phyloP scores from a whole-genome alignment of 2,329 filamentous ascomycete genomes.

The Phaeomoniella chlamydospora region DNA sequence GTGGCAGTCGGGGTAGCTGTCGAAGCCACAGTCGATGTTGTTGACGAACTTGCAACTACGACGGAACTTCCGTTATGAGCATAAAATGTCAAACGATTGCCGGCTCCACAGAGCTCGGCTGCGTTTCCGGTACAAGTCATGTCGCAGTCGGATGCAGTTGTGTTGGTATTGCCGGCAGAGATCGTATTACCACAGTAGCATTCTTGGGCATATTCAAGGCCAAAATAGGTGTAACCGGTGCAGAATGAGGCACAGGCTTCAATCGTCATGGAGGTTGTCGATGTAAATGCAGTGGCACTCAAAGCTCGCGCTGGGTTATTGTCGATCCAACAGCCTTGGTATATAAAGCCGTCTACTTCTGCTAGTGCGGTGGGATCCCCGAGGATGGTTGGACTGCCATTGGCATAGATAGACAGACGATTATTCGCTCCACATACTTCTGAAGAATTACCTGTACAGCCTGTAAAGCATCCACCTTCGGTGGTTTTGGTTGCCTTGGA shows the following conservation, averaged over 20 bases:
- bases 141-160: constrained; percentile 6
- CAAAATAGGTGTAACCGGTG: constrained; percentile 17
- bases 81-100: constrained; percentile 12
- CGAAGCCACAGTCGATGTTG: neutral
- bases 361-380: neutral
- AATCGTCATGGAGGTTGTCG: constrained; percentile 12
- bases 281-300: constrained; percentile 1
- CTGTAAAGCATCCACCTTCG: constrained; percentile 4
- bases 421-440: constrained; percentile 7
- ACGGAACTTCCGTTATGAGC: neutral
- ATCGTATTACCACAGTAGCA: constrained; percentile 19
- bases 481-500: constrained; percentile 7
- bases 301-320: constrained; percentile 3
- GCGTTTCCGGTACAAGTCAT: constrained; percentile 12
- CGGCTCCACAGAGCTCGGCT: constrained; percentile 14
- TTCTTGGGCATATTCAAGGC: constrained; percentile 23
- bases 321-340: constrained; percentile 1
- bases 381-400: neutral
- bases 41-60: neutral
- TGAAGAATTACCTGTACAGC: constrained; percentile 3
- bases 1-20: neutral
- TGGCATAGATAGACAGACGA: constrained; percentile 4
- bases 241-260: constrained; percentile 15
- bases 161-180: constrained; percentile 5
- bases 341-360: neutral